Conservation (phyloP, 2,329 filamentous ascomycete species). For the Calonectria montana region DNA sequence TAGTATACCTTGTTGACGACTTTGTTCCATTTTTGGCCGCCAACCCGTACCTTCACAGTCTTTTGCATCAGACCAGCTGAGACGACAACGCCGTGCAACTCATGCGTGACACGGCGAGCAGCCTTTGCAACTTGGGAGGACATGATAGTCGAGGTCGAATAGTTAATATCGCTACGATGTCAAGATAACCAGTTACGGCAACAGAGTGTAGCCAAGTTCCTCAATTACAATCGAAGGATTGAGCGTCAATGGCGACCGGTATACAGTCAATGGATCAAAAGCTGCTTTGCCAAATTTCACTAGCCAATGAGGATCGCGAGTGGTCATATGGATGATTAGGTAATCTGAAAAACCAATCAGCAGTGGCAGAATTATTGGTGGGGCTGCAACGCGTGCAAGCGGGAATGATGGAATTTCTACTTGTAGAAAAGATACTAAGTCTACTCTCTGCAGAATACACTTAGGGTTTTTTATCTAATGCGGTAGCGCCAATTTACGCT, state of each 20-base stretch:
- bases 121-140: slow-evolving; percentile 55
- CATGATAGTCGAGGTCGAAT: slow-evolving; percentile 44
- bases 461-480: background rate
- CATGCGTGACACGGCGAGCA: slow-evolving; percentile 58
- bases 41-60: slow-evolving; percentile 82
- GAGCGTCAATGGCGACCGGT: slow-evolving; percentile 10
- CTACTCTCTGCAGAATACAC: background rate
- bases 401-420: background rate
- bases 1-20: slow-evolving; percentile 75
- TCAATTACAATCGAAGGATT: slow-evolving; percentile 26
- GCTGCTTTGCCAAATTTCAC: slow-evolving; percentile 33
- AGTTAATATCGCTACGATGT: background rate
- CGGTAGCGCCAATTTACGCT: background rate
- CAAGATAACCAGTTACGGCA: background rate
- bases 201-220: slow-evolving; percentile 18
- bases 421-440: background rate
- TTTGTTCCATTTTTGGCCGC: slow-evolving; percentile 77
- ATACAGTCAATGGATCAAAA: slow-evolving; percentile 21
- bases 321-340: slow-evolving; percentile 22
- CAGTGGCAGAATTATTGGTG: background rate
- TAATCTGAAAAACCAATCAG: slow-evolving; percentile 21
- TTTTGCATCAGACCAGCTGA: slow-evolving; percentile 82
- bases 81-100: slow-evolving; percentile 77
- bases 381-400: background rate
- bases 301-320: slow-evolving; percentile 32